Conservation (phyloP, 2,329 filamentous ascomycete genomes). For the Pseudogymnoascus pannorum region DNA sequence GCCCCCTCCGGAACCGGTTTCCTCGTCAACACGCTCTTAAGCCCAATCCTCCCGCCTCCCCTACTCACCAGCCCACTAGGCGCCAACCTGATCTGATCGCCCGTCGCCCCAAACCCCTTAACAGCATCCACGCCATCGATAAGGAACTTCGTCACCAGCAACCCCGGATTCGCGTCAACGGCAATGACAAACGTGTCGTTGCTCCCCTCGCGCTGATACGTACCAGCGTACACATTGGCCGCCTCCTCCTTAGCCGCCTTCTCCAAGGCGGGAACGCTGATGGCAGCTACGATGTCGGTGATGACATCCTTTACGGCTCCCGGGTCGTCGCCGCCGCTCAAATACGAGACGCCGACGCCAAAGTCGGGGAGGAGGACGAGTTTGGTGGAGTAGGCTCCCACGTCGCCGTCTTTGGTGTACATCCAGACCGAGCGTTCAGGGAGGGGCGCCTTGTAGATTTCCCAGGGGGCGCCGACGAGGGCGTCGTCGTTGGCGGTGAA, state of each 20-base stretch:
- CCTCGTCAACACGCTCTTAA: constrained; percentile 14
- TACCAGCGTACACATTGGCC: constrained; percentile 19
- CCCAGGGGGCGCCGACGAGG: constrained; percentile 25
- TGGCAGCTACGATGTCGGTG: constrained; percentile 24
- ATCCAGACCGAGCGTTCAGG: constrained; percentile 26
- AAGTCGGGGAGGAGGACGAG: constrained; percentile 38
- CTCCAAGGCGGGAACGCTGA: constrained; percentile 28
- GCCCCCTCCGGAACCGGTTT: constrained; percentile 13
- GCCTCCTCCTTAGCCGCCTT: constrained; percentile 28
- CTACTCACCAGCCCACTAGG: constrained; percentile 15
- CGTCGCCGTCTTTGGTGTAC: constrained; percentile 37
- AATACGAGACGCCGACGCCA: constrained; percentile 34
- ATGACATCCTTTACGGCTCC: constrained; percentile 15
- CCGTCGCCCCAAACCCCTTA: background rate
- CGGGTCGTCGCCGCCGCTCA: constrained; percentile 28
- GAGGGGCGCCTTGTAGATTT: constrained; percentile 19
- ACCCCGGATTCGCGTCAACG: constrained; percentile 22
- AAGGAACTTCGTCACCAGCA: constrained; percentile 26
- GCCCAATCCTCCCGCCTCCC: constrained; percentile 11
- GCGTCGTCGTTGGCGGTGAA: constrained; percentile 18
- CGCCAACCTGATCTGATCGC: constrained; percentile 14
- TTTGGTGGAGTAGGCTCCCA: constrained; percentile 33
- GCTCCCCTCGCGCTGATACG: constrained; percentile 12
- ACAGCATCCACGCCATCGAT: constrained; percentile 28
- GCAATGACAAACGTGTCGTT: constrained; percentile 25